Evolutionary conservation across 2,329 filamentous ascomycete species (phyloP).

Genomic region (Laburnicola sp.): DNA sequence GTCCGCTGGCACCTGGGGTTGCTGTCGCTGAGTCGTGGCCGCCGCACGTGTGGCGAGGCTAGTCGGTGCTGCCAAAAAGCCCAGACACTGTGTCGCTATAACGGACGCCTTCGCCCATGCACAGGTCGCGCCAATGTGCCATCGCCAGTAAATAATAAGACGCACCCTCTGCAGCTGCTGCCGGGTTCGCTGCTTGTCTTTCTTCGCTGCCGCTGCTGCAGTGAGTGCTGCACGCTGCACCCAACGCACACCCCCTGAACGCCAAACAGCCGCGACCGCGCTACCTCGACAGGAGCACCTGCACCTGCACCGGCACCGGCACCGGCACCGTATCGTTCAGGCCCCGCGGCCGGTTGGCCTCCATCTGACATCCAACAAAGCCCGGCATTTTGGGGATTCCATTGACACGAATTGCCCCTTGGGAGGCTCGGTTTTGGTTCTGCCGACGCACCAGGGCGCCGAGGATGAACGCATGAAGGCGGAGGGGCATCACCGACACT

Average conservation of each 20-base stretch:
- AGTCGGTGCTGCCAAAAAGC: no score
- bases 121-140: no score
- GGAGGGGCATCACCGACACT: slow-evolving; percentile 21
- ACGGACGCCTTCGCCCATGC: no score
- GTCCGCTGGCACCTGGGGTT: not conserved
- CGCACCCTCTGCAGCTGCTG: slow-evolving; percentile 6
- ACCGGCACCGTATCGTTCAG: slow-evolving; percentile 2
- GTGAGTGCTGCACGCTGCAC: no score
- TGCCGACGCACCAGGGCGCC: slow-evolving; percentile 17
- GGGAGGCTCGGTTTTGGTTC: slow-evolving; percentile 16
- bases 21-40: no score
- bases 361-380: not conserved
- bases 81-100: no score
- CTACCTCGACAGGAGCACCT: slow-evolving; percentile 7
- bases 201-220: slow-evolving; percentile 1
- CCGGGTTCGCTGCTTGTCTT: not conserved
- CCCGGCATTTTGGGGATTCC: slow-evolving; percentile 4
- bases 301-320: no score
- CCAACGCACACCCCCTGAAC: slow-evolving; percentile 9
- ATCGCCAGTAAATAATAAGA: no score
- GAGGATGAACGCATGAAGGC: slow-evolving; percentile 37
- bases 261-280: slow-evolving; percentile 9
- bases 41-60: no score
- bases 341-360: slow-evolving; percentile 3
- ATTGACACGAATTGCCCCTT: slow-evolving; percentile 13